These are phyloP conservation scores for Sideroxylon spinosum DNA, from an alignment of 179 eudicot genomes.

Conservation along the genomic window DNA sequence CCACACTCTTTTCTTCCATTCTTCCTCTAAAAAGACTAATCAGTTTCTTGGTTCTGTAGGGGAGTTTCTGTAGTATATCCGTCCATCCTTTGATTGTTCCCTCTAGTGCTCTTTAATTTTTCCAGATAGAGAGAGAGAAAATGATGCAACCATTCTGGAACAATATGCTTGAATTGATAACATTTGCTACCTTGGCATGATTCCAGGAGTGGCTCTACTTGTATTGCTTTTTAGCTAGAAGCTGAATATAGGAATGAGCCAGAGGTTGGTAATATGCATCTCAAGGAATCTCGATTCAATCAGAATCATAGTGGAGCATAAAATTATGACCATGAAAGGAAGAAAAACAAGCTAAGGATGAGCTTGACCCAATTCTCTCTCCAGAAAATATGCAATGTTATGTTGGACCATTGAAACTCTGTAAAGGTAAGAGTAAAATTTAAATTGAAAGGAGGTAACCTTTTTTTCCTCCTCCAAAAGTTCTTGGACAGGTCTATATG, in stretches of 20 bases:
- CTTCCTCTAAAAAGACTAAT: background rate
- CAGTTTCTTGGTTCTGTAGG: no score
- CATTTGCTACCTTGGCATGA: slow-evolving; percentile 1
- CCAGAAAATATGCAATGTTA: background rate
- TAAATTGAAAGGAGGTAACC: slow-evolving; percentile 32
- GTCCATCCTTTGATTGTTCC: background rate
- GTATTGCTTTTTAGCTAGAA: background rate
- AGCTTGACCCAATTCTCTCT: background rate
- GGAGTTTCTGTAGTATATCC: background rate
- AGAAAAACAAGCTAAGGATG: background rate
- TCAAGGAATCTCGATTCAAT: background rate
- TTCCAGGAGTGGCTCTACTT: background rate
- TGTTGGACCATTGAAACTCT: background rate
- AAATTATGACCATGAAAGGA: background rate
- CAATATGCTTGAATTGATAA: background rate
- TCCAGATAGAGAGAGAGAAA: background rate
- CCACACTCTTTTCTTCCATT: background rate
- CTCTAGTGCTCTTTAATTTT: background rate
- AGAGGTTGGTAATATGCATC: background rate
- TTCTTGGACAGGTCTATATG: slow-evolving; percentile 98
- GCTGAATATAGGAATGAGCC: background rate
- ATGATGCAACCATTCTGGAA: background rate
- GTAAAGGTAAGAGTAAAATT: background rate
- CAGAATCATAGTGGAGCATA: background rate
- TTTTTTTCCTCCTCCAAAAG: slow-evolving; percentile 76